Base-by-base conservation (phyloP, 1,139 yeast genomes). In the Pichiaceae sp. region DNA sequence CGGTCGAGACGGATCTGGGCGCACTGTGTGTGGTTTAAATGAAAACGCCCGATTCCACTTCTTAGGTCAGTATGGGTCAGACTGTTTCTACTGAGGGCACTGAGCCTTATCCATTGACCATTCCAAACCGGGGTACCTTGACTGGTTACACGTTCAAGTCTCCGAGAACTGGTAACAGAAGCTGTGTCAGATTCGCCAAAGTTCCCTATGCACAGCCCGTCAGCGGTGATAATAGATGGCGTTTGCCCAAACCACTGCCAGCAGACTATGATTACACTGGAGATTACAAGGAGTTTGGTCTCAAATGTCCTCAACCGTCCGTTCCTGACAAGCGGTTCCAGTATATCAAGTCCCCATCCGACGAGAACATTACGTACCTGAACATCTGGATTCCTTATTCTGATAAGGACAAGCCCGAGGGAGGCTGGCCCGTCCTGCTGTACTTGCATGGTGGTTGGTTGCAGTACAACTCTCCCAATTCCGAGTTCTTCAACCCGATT, bases 361-460 rank as follows among this genome's bases (percentile, higher is more conserved):
- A 58, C 30, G 70, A 64, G 38, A 59, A 60, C 41, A 60, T 64
- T 38, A 52, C 56, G 14, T 60, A 56, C 38, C 43, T 56, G 35
- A 66, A 66, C 42, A 62, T 66, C 15, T 65, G 65, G 64, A 47
- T 60, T n/a, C 68, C 69, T 8, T 49, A 54, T 3, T 52, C 56
- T 12, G 47, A 47, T 18, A 48, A 55, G 33, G 35, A 42, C 31
- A 51, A 49, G 31, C 67, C 65, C 4, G 38, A 39, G 16, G 53
- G 43, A 12, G 68, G 68, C 2, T 63, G 64, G 65, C 69, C 70
- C 2, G 68, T 64, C 16, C 39, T 61, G 33, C 44, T 59, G 20
- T 64, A 57, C 42, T 56, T 64, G 33, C 70, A 64, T 44, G 70
- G 69, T 24, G 69, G 68, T 5, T 63, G 60, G 56, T 47, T 64